Base-by-base conservation (phyloP, 805 yeast species). In the Metschnikowia lunata region DNA sequence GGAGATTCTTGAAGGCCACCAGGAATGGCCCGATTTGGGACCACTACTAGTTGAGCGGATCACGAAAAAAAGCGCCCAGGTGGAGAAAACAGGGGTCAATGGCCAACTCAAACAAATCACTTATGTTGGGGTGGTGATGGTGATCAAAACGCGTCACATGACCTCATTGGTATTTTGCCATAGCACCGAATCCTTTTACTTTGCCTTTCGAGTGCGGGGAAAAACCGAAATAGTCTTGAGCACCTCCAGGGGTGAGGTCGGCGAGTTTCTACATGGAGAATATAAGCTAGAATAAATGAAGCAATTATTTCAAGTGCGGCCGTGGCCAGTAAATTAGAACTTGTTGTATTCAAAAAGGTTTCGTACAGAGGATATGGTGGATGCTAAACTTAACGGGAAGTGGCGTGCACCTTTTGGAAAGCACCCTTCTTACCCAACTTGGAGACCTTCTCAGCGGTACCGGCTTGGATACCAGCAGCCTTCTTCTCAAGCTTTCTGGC, bases 381-480 rank as follows among this genome's bases (percentile, higher is more conserved):
- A 31, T 40, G 50, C 40, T 34, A 29, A 26, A 34, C 42, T 84
- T 88, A 89, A 85, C 96, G 96, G 75, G 96, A 88, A 70, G 95
- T 85, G 65, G 97, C 95, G 63, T 82, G 84, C 66, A 89, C 97
- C 81, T 89, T 89, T 78, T 86, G 93, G 88, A 86, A 88, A 73
- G 96, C 88, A 81, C 97, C 97, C 82, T 88, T 89, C 69, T 91
- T 89, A 75, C 85, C 93, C 82, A 88, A 95, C 83, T 91, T 91
- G 65, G 96, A 86, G 37, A 31, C 39, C 46, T 47, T 47, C 71
- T 88, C 74, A 77, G 80, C 82, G 51, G 60, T 52, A 50, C 57
- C 57, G 56, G 82, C 64, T 68, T 84, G 87, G 68, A 79, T 81
- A 64, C 83, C 70, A 70, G 87, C 89, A 67, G 95, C 91, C 84